phyloP scores from a whole-genome alignment of 306 rosid genomes.

The Vigna reflexopilosa region DNA sequence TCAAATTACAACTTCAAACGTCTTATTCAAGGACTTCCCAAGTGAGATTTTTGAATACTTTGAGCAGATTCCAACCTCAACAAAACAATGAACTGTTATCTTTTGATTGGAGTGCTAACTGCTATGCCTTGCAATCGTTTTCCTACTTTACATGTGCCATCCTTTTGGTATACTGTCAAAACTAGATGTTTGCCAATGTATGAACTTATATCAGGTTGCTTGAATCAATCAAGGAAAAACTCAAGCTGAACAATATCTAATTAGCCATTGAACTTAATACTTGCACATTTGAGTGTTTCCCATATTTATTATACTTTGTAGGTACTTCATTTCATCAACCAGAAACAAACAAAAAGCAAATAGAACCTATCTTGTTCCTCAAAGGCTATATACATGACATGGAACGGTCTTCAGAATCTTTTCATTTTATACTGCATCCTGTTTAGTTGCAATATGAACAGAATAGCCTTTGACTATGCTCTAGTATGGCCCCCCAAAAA shows the following conservation, averaged over 20 bases:
- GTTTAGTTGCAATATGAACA: constrained; percentile 7
- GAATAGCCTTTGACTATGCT: neutral
- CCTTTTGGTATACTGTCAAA: neutral
- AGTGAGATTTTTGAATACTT: constrained; percentile 60
- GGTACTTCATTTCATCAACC: neutral
- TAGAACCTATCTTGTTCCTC: neutral
- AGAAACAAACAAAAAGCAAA: neutral
- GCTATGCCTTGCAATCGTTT: neutral
- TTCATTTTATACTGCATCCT: neutral
- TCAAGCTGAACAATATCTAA: neutral
- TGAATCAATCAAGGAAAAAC: constrained; percentile 26
- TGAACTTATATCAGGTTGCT: constrained; percentile 20
- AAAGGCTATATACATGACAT: neutral
- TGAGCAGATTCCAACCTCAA: constrained; percentile 52
- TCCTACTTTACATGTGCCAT: constrained; percentile 26
- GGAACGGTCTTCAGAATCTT: neutral
- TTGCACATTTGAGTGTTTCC: neutral
- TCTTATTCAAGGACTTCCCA: constrained; percentile 57
- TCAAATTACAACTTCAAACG: constrained; percentile 37
- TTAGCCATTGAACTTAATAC: neutral
- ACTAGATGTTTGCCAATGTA: constrained; percentile 4
- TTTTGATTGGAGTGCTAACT: neutral
- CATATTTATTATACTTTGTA: neutral
- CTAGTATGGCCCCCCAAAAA: neutral
- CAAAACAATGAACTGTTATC: constrained; percentile 25